Conservation (phyloP, 345 rosid species). For the Excoecaria agallocha region DNA sequence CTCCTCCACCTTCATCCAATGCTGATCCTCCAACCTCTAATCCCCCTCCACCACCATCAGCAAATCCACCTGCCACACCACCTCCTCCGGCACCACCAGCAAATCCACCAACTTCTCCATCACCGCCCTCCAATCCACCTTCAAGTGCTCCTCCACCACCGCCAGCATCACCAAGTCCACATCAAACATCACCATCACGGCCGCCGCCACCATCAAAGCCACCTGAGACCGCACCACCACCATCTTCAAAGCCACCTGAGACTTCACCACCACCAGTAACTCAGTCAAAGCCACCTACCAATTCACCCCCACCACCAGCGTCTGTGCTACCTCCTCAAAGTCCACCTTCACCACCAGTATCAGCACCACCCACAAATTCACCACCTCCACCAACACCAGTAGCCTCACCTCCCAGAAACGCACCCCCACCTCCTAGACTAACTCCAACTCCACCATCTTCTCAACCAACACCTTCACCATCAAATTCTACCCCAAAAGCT, state of each 20-base stretch:
- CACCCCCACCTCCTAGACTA: constrained; percentile 35
- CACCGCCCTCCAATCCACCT: constrained; percentile 23
- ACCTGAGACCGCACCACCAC: constrained; percentile 14
- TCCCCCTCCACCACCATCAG: constrained; percentile 28
- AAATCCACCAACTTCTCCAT: constrained; percentile 15
- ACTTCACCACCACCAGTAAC: constrained; percentile 21
- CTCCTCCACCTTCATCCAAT: constrained; percentile 17
- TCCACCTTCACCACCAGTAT: constrained; percentile 27
- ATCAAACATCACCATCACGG: constrained; percentile 16
- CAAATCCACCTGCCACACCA: constrained; percentile 3
- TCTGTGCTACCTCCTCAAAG: constrained; percentile 18
- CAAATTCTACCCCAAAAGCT: constrained; percentile 36
- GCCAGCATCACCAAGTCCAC: constrained; percentile 12
- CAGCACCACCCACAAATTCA: constrained; percentile 15
- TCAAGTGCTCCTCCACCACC: constrained; percentile 24
- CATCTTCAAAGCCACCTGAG: no score
- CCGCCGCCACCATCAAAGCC: constrained; percentile 18
- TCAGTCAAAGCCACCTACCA: constrained; percentile 29
- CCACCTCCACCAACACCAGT: constrained; percentile 27
- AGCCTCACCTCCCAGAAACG: constrained; percentile 20
- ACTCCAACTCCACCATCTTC: constrained; percentile 28
- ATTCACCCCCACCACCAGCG: constrained; percentile 27
- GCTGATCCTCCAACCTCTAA: not conserved
- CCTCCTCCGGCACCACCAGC: constrained; percentile 5
- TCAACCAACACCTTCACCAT: constrained; percentile 36